Conservation (phyloP, 1,284 basidiomycete species). For the Boletus semigastroideus region DNA sequence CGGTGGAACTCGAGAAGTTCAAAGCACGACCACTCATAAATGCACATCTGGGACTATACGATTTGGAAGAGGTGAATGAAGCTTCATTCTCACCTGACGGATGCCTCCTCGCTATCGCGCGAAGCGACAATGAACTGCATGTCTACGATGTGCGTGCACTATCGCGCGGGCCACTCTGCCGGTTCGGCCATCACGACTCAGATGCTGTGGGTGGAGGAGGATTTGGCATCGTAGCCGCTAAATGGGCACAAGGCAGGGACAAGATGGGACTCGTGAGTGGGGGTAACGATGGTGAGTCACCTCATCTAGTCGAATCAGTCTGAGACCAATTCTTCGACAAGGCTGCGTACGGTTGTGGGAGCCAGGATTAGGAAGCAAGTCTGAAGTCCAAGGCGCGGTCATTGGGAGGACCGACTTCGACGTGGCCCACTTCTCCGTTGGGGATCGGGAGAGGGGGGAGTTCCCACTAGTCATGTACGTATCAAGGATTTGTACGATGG, state of each 20-base stretch:
- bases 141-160: slow-evolving; percentile 64
- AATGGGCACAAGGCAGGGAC: slow-evolving; percentile 53
- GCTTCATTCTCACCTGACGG: slow-evolving; percentile 61
- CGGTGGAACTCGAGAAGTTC: slow-evolving; percentile 30
- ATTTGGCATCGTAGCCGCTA: slow-evolving; percentile 54
- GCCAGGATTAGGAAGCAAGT: slow-evolving; percentile 39
- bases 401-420: slow-evolving; percentile 56
- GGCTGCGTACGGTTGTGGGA: slow-evolving; percentile 72
- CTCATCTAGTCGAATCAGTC: neutral
- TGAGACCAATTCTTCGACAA: slow-evolving; percentile 28
- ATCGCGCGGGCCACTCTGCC: slow-evolving; percentile 42
- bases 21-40: slow-evolving; percentile 3
- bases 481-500: neutral
- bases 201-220: slow-evolving; percentile 33
- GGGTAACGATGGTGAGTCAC: slow-evolving; percentile 58
- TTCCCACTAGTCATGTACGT: slow-evolving; percentile 62
- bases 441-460: slow-evolving; percentile 52
- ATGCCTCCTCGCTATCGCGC: slow-evolving; percentile 55
- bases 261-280: slow-evolving; percentile 55
- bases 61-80: slow-evolving; percentile 48
- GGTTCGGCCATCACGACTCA: slow-evolving; percentile 47
- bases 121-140: slow-evolving; percentile 58
- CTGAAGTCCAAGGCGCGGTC: slow-evolving; percentile 45
- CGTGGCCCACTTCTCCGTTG: slow-evolving; percentile 58
- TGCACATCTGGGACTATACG: slow-evolving; percentile 27